A percentile compares a stretch with the other conserved stretches of the same genome.
phyloP scores from a whole-genome alignment of 768 basidiomycete genomes.

The Tricholoma bakamatsutake region DNA sequence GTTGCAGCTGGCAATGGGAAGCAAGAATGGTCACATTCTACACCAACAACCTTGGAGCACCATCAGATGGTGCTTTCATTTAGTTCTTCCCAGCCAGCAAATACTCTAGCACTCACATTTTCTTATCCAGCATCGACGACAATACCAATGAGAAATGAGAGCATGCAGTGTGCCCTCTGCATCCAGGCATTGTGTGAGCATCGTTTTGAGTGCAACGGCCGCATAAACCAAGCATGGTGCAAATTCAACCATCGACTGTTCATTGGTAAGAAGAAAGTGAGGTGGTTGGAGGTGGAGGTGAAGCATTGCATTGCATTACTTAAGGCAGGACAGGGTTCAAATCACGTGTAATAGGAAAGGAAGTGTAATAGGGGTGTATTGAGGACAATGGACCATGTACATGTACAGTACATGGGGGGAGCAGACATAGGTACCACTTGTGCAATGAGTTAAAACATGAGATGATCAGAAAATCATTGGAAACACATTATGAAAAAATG shows the following conservation, averaged over 20 bases:
- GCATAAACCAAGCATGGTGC: not conserved
- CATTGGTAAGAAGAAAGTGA: not conserved
- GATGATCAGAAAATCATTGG: not conserved
- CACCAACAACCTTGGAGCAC: conserved; percentile 1
- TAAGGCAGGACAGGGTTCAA: not conserved
- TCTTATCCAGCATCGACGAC: not conserved
- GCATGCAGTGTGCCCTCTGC: not conserved
- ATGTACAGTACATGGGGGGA: not conserved
- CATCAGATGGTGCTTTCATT: not conserved
- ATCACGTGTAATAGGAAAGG: not conserved
- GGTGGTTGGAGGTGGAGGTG: not conserved
- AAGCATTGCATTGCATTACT: not conserved
- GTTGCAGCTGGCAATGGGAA: not conserved
- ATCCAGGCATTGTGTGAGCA: not conserved
- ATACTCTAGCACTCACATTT: not conserved
- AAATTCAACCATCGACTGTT: not conserved
- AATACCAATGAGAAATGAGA: not conserved
- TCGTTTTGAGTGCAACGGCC: not conserved
- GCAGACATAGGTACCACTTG: not conserved
- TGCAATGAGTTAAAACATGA: not conserved
- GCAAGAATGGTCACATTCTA: not conserved
- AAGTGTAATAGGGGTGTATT: not conserved
- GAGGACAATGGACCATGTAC: not conserved
- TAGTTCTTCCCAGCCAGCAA: not conserved
- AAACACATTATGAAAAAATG: not conserved